Evolutionary conservation across 306 rosid genomes (phyloP).

Genomic region (Corylus americana): DNA sequence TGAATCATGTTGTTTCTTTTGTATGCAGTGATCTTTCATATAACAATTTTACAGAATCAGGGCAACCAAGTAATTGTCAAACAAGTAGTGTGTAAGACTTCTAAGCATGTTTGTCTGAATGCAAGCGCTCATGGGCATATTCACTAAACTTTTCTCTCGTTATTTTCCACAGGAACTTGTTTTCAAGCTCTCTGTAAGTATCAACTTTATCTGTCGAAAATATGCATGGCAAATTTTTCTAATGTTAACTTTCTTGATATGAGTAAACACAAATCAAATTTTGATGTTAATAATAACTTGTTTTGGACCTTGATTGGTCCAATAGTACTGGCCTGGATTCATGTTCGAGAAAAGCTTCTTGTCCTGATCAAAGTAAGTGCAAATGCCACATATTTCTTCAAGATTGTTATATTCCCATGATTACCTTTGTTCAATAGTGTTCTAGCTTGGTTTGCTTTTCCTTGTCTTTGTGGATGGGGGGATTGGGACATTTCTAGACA

Average conservation of each 20-base stretch:
- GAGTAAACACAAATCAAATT: neutral
- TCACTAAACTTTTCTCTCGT: neutral
- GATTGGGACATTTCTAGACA: neutral
- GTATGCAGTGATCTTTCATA: conserved; percentile 49
- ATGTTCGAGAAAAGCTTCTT: conserved; percentile 19
- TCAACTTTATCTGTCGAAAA: neutral
- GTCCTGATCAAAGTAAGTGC: conserved; percentile 28
- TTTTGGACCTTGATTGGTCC: conserved; percentile 6
- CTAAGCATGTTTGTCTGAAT: neutral
- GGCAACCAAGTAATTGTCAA: conserved; percentile 2
- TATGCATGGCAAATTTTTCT: neutral
- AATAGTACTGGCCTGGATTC: conserved; percentile 22
- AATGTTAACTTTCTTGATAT: neutral
- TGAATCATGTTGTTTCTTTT: neutral
- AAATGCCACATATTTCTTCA: neutral
- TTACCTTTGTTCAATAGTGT: neutral
- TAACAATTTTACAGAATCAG: conserved; percentile 28
- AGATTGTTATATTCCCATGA: neutral
- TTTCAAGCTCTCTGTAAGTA: conserved; percentile 46
- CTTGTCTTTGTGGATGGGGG: neutral
- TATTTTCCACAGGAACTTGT: conserved; percentile 37
- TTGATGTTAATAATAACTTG: conserved; percentile 7
- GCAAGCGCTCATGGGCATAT: neutral
- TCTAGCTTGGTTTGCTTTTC: neutral
- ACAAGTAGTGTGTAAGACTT: conserved; percentile 24